Evolutionary conservation across 1,139 yeast genomes (phyloP).

Genomic region (Pneumocystis wakefieldiae): DNA sequence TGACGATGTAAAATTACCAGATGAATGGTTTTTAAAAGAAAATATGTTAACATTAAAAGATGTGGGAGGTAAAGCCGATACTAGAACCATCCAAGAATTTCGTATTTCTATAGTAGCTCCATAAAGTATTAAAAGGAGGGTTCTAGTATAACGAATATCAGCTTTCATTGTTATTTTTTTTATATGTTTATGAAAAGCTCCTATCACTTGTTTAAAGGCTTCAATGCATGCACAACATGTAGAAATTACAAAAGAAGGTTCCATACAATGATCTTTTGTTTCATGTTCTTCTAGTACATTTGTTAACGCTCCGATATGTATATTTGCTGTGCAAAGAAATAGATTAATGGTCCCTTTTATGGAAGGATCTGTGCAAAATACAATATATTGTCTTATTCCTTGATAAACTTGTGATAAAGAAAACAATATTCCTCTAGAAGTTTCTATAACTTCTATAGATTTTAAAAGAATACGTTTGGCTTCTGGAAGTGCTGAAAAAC

Average conservation of each 20-base stretch:
- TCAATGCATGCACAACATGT: conserved; percentile 27
- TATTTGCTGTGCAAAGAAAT: conserved; percentile 39
- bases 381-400: conserved; percentile 48
- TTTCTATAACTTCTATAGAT: conserved; percentile 20
- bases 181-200: conserved; percentile 35
- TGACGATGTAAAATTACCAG: background rate
- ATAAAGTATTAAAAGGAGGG: conserved; percentile 54
- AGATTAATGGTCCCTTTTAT: conserved; percentile 46
- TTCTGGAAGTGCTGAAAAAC: conserved; percentile 57
- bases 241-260: conserved; percentile 25
- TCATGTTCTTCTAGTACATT: conserved; percentile 39
- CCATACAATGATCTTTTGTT: conserved; percentile 15
- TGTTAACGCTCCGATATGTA: conserved; percentile 44
- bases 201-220: conserved; percentile 38
- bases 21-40: background rate
- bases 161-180: conserved; percentile 37
- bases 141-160: conserved; percentile 56
- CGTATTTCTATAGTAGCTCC: conserved; percentile 64
- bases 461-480: conserved; percentile 17
- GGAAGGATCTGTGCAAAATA: conserved; percentile 51
- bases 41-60: background rate
- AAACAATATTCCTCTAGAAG: conserved; percentile 26
- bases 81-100: conserved; percentile 50
- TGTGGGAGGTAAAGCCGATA: conserved; percentile 18
- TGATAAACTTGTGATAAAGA: conserved; percentile 53